Percentiles rank a stretch among this genome's conserved stretches.
These are phyloP conservation scores for Pouteria campechiana DNA, from an alignment of 179 eudicot species.

Conservation along the genomic window DNA sequence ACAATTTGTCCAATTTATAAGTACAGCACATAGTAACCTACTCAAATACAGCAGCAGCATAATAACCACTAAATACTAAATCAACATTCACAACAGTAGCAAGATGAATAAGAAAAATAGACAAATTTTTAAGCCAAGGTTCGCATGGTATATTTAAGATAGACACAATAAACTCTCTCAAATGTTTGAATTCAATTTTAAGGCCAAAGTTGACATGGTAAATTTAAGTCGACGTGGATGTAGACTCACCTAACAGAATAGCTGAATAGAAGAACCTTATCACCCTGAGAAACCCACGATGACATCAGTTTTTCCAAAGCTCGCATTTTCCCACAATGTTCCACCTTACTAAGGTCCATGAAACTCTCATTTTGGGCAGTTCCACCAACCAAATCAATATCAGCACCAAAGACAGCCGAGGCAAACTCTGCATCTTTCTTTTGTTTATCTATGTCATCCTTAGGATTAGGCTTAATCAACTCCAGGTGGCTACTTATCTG, in stretches of 20 bases:
- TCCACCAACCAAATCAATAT: slow-evolving; percentile 78
- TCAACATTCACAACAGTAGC: no score
- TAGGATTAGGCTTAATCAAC: slow-evolving; percentile 91
- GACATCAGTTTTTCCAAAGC: slow-evolving; percentile 68
- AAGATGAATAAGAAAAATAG: no score
- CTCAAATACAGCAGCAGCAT: slow-evolving; percentile 3
- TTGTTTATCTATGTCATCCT: slow-evolving; percentile 81
- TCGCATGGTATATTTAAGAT: no score
- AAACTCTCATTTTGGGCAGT: slow-evolving; percentile 55
- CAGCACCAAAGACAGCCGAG: slow-evolving; percentile 64
- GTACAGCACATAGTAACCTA: no score
- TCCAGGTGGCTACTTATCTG: slow-evolving; percentile 97
- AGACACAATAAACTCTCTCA: no score
- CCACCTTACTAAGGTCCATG: slow-evolving; percentile 85
- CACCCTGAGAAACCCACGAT: slow-evolving; percentile 76
- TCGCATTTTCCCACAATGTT: slow-evolving; percentile 96
- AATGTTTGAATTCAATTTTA: no score
- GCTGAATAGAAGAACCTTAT: slow-evolving; percentile 90
- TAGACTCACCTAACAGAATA: slow-evolving; percentile 98
- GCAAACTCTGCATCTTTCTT: slow-evolving; percentile 83
- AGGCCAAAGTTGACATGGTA: no score
- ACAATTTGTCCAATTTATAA: no score
- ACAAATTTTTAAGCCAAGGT: no score
- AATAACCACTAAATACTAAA: not conserved
- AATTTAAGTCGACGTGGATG: no score